These are phyloP conservation scores for Auricularia sp. DNA, from an alignment of 768 basidiomycete genomes.

Conservation along the genomic window DNA sequence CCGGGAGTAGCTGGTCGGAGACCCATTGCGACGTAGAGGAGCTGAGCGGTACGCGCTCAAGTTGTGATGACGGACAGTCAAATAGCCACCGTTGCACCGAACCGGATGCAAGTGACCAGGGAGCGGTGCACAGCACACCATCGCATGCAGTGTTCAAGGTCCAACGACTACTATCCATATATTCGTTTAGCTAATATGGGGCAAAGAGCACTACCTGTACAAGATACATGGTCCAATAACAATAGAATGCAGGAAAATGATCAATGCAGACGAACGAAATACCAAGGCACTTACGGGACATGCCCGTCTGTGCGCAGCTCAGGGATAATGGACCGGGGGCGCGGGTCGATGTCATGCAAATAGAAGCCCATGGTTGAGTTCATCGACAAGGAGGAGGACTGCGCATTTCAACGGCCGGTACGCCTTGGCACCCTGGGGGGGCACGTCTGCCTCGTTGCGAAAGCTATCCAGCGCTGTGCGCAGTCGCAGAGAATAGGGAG, in stretches of 20 bases:
- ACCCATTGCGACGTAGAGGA: not conserved
- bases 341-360: not conserved
- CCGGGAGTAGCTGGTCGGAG: slow-evolving; percentile 85
- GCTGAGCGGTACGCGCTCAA: not conserved
- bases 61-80: not conserved
- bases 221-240: not conserved
- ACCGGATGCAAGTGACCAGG: not conserved
- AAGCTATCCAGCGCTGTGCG: not conserved
- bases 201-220: too few species aligned
- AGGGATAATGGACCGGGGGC: not conserved
- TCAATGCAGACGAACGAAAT: not conserved
- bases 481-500: not conserved
- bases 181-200: too few species aligned
- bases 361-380: not conserved
- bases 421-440: not conserved
- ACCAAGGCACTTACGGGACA: not conserved
- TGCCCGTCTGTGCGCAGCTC: not conserved
- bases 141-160: too few species aligned
- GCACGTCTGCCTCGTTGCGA: not conserved
- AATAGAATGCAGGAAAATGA: not conserved
- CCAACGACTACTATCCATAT: too few species aligned
- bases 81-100: not conserved
- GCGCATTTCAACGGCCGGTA: not conserved
- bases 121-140: too few species aligned
- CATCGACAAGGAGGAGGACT: not conserved